Evolutionary conservation across 768 basidiomycete species (phyloP).

Genomic region (Mycena maculata): DNA sequence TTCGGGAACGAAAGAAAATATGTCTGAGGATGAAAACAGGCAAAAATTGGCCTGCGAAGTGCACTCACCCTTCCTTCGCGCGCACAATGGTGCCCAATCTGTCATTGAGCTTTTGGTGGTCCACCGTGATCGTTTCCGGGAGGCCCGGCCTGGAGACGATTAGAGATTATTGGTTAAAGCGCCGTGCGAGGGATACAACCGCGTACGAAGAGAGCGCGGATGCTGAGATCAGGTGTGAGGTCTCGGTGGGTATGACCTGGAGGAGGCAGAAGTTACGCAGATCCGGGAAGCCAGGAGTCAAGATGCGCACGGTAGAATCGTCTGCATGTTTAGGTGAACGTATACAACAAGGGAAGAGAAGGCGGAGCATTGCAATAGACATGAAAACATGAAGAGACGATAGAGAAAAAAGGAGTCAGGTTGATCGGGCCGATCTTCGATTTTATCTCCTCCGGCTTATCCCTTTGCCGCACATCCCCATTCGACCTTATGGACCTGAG

Average conservation of each 20-base stretch:
- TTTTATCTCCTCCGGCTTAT: not conserved
- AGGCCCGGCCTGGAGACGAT: not conserved
- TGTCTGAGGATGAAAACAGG: conserved; percentile 12
- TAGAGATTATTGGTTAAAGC: not conserved
- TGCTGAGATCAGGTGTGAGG: not conserved
- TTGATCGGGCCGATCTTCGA: not conserved
- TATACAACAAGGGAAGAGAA: conserved; percentile 6
- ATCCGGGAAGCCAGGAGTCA: too few relatives aligned
- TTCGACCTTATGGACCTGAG: too few relatives aligned
- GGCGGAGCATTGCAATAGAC: conserved; percentile 6
- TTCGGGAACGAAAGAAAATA: conserved; percentile 44
- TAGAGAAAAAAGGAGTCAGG: conserved; percentile 13
- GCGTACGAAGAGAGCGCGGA: conserved; percentile 5
- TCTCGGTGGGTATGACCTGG: conserved; percentile 24
- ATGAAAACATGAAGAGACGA: conserved; percentile 5
- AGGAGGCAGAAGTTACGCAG: not conserved
- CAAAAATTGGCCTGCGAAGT: not conserved
- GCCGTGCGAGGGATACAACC: not conserved
- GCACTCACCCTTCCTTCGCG: conserved; percentile 67
- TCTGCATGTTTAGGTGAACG: not conserved
- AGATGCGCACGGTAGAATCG: conserved; percentile 4
- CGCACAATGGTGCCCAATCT: conserved; percentile 69
- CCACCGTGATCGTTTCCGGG: conserved; percentile 37
- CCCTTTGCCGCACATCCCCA: too few relatives aligned
- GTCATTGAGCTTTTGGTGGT: conserved; percentile 65